Evolutionary conservation across 305 asterid species (phyloP).

Genomic region (Fraxinus dipetala): DNA sequence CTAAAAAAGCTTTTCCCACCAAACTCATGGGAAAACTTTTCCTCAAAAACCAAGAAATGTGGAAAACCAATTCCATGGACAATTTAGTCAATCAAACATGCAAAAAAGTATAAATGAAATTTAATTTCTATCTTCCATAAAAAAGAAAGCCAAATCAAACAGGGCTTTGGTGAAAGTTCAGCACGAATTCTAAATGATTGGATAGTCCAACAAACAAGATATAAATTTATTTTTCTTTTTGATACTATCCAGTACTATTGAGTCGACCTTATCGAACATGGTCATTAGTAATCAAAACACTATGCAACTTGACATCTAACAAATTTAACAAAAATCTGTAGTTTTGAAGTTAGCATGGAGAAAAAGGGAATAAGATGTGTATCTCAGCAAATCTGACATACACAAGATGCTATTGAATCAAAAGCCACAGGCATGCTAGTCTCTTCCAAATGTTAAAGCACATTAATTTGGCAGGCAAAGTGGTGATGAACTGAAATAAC

Average conservation of each 20-base stretch:
- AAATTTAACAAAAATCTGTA: background rate
- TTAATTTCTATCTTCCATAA: too few relatives aligned
- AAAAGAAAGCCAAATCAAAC: too few relatives aligned
- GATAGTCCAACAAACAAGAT: background rate
- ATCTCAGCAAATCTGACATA: background rate
- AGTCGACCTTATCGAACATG: background rate
- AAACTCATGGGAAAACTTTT: too few relatives aligned
- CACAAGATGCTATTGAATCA: background rate
- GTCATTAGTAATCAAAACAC: background rate
- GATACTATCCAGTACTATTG: background rate
- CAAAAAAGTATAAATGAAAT: too few relatives aligned
- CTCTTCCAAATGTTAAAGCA: background rate
- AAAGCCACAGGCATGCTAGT: background rate
- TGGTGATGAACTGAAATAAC: background rate
- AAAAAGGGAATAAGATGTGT: background rate
- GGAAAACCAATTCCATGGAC: too few relatives aligned
- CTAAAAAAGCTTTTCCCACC: too few relatives aligned
- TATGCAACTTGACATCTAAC: background rate
- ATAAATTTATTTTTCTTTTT: background rate
- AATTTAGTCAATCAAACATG: too few relatives aligned
- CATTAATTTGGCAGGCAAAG: background rate
- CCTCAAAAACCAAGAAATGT: too few relatives aligned
- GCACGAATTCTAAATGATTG: background rate
- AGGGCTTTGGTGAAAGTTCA: background rate
- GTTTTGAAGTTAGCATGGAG: background rate